Conservation (phyloP, 83 land plant genomes). For the Diphasiastrum complanatum region DNA sequence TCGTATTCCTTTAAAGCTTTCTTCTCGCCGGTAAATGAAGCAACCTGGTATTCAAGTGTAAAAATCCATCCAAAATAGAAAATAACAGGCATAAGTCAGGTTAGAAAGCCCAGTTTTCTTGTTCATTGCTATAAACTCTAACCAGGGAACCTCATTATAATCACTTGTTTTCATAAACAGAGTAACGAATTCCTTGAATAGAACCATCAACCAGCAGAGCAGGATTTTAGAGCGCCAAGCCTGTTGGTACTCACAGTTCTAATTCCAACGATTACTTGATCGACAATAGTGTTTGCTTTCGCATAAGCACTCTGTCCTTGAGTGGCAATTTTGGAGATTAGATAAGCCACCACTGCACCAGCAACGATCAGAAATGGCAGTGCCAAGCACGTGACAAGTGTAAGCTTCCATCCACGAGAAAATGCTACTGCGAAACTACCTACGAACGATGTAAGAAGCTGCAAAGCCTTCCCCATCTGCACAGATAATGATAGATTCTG, state of each 20-base stretch:
- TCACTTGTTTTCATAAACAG: too few relatives aligned
- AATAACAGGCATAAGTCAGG: too few relatives aligned
- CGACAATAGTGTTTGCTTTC: constrained; percentile 1
- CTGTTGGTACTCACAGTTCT: constrained; percentile 12
- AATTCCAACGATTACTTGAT: constrained; percentile 5
- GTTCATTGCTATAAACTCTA: too few relatives aligned
- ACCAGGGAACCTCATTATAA: too few relatives aligned
- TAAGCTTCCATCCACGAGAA: constrained; percentile 11
- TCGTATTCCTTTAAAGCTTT: constrained; percentile 30
- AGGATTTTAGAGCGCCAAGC: too few relatives aligned
- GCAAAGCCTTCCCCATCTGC: constrained; percentile 7
- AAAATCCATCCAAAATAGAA: background rate
- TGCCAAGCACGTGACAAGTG: background rate
- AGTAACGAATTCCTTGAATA: too few relatives aligned
- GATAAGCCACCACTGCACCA: background rate
- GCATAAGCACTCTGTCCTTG: background rate
- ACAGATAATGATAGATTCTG: too few relatives aligned
- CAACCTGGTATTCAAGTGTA: constrained; percentile 30
- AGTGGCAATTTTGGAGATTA: background rate
- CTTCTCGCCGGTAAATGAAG: constrained; percentile 37
- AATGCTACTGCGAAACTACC: constrained; percentile 5
- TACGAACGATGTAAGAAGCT: background rate
- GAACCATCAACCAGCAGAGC: too few relatives aligned
- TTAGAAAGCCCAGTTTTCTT: too few relatives aligned
- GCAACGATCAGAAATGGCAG: constrained; percentile 2